Conservation (phyloP, 176 grass and related monocot genomes). For the Triticum timopheevii region DNA sequence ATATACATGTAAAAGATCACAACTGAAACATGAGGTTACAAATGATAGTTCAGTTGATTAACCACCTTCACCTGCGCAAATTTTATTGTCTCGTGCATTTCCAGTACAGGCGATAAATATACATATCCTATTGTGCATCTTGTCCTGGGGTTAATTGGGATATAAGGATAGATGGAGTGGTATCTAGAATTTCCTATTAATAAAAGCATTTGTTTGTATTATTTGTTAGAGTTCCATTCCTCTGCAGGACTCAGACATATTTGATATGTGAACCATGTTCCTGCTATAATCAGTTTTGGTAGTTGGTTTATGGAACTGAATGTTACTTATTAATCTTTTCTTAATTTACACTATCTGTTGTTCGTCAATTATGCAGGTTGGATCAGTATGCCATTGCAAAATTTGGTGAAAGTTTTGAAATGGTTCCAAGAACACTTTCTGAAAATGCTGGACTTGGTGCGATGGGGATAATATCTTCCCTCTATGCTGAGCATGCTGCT, state of each 20-base stretch:
- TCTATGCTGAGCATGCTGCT: slow-evolving; percentile 91
- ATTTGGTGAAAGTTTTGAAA: slow-evolving; percentile 96
- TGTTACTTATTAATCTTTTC: not conserved
- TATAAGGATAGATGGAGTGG: not conserved
- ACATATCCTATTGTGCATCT: not conserved
- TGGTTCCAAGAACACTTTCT: slow-evolving; percentile 87
- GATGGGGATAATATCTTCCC: slow-evolving; percentile 91
- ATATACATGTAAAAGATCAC: no score
- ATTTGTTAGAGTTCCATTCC: not conserved
- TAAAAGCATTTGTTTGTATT: not conserved
- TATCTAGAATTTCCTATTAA: not conserved
- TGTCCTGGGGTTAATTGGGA: not conserved
- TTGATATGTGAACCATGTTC: slow-evolving; percentile 3
- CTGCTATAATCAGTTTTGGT: not conserved
- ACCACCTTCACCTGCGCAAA: no score
- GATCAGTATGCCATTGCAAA: slow-evolving; percentile 96
- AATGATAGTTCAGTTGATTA: no score
- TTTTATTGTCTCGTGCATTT: no score
- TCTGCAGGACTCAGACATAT: not conserved
- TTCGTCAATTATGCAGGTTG: slow-evolving; percentile 56
- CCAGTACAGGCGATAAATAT: no score
- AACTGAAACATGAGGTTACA: no score
- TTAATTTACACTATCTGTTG: not conserved
- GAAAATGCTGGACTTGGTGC: slow-evolving; percentile 88
- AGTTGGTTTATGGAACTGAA: not conserved